Conservation (phyloP, 208 protist genomes). For the Phytomonas sp. region DNA sequence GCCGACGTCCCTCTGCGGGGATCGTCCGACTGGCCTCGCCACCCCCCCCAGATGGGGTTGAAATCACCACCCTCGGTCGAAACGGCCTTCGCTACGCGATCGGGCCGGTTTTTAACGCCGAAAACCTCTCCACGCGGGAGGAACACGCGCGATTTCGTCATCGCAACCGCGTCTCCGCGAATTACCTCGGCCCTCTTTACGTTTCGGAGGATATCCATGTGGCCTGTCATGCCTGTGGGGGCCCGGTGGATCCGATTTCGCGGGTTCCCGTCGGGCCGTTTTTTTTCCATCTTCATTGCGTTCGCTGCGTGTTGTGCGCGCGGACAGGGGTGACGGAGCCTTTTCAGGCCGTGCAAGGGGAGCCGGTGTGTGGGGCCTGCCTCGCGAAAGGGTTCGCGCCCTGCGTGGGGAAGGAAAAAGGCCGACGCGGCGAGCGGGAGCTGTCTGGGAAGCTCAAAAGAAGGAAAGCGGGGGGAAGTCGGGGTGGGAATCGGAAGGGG, state of each 20-base stretch:
- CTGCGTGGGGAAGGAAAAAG: conserved; percentile 30
- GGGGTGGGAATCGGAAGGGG: too few species aligned
- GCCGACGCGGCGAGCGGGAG: conserved; percentile 16
- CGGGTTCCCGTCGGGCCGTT: conserved; percentile 61
- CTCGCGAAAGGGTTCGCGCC: conserved; percentile 23
- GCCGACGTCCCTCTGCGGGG: background rate
- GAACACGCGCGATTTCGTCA: conserved; percentile 44
- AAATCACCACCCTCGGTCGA: background rate
- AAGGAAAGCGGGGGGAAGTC: too few species aligned
- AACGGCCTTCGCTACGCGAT: conserved; percentile 12
- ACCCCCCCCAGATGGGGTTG: background rate
- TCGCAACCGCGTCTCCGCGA: conserved; percentile 30
- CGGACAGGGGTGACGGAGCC: conserved; percentile 30
- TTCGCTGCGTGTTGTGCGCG: conserved; percentile 59
- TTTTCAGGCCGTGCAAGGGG: conserved; percentile 34
- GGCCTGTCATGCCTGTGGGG: conserved; percentile 45
- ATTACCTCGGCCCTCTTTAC: conserved; percentile 60
- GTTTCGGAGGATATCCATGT: conserved; percentile 66
- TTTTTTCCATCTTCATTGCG: conserved; percentile 67
- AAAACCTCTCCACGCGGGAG: conserved; percentile 42
- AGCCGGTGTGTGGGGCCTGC: conserved; percentile 31
- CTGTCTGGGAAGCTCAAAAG: background rate
- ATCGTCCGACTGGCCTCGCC: background rate
- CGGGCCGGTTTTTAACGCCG: conserved; percentile 24
- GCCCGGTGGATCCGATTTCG: conserved; percentile 63